Evolutionary conservation across 2,329 filamentous ascomycete genomes (phyloP).

Genomic region (Alternaria arborescens): DNA sequence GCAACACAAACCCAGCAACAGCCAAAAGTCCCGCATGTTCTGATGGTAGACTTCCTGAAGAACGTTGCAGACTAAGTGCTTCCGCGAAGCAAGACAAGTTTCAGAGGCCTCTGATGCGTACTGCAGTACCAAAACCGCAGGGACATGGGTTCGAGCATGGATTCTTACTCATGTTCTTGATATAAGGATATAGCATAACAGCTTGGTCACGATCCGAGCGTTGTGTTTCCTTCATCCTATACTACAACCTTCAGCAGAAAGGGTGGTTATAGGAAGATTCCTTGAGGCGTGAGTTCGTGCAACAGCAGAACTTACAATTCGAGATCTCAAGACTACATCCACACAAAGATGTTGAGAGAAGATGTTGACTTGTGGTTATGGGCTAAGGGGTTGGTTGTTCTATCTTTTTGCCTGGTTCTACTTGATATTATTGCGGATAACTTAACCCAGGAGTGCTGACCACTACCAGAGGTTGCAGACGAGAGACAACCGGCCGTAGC

Average conservation of each 20-base stretch:
- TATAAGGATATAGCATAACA: too few relatives aligned
- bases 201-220: neutral
- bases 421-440: neutral
- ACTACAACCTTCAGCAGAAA: conserved; percentile 1
- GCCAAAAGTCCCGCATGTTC: neutral
- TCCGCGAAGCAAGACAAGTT: neutral
- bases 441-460: too few relatives aligned
- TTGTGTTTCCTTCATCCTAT: neutral
- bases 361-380: neutral
- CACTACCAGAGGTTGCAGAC: too few relatives aligned
- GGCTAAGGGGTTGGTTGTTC: neutral
- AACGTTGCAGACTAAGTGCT: neutral
- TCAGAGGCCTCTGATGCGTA: neutral
- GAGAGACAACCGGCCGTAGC: too few relatives aligned
- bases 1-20: neutral
- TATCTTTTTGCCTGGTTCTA: neutral
- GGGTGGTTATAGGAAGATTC: neutral
- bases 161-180: too few relatives aligned
- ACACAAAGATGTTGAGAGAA: neutral
- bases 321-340: neutral
- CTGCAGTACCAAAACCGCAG: neutral
- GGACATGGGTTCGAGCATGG: too few relatives aligned
- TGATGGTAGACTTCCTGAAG: neutral
- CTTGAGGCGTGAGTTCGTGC: neutral
- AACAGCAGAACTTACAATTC: neutral